Base-by-base conservation (phyloP, 306 rosid species). In the Trifolium dubium region DNA sequence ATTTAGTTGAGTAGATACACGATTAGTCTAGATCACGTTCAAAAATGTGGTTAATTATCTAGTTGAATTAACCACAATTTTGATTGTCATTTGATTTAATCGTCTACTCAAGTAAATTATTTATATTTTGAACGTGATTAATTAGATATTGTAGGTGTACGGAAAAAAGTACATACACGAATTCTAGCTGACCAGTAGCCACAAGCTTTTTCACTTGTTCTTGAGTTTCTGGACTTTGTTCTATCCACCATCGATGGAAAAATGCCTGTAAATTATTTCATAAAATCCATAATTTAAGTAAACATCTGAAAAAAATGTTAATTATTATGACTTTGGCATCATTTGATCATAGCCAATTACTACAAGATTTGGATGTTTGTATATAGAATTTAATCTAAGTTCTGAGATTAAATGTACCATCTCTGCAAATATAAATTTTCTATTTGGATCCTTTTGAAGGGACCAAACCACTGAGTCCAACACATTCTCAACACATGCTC, bases 361-460 rank as follows among this genome's bases (percentile, higher is more conserved):
- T 32, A 5, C 28, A 6, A 10, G 7, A 49, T 49, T 49, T 49
- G 15, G 18, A 47, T 47, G 50, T 47, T 53, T 53, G 30, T 53
- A 53, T 18, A 0, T 53, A 0, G 59, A 8, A 55, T 23, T 10
- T 50, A 15, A 55, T 50, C 11, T n/a, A 50, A 50, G 1, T 8
- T 56, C 7, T 23, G 14, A 73, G 72, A 64, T 39, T 37, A 40
- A 6, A 13, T 81, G 85, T 86, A 93, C 98, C 86, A 89, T 89
- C 78, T 93, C 98, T 1, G 79, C 97, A 73, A 84, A 93, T 53
- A 91, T 86, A 81, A 93, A 91, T 77, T 88, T 93, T 82, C 98
- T 82, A 50, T 88, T 93, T 4, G 94, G 88, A 74, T 93, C 91
- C 37, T 83, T 93, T 15, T 41, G 83, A 89, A 93, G 87, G 10